These are phyloP conservation scores for Panaeolus papilionaceus DNA, from an alignment of 768 basidiomycete genomes.

Conservation along the genomic window DNA sequence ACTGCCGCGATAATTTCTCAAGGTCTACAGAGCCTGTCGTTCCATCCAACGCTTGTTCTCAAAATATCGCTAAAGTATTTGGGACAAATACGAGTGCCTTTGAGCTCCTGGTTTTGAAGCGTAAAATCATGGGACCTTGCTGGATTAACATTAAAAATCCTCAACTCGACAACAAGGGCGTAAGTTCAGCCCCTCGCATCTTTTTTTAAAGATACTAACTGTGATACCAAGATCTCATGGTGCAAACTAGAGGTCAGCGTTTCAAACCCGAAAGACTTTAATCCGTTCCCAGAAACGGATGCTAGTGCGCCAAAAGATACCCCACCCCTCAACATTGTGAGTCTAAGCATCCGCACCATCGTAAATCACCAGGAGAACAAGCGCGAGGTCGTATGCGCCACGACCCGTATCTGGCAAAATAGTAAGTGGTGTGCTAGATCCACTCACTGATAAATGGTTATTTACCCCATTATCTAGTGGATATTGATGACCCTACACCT, in stretches of 20 bases:
- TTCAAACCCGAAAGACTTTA: slow-evolving; percentile 86
- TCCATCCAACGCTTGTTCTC: slow-evolving; percentile 73
- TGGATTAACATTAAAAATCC: slow-evolving; percentile 90
- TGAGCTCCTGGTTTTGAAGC: slow-evolving; percentile 90
- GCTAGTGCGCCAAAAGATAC: slow-evolving; percentile 72
- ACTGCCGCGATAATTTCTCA: slow-evolving; percentile 15
- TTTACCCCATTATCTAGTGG: slow-evolving; percentile 52
- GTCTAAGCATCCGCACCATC: slow-evolving; percentile 85
- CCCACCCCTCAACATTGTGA: slow-evolving; percentile 92
- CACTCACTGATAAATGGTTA: background rate
- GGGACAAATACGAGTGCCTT: slow-evolving; percentile 94
- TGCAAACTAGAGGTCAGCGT: slow-evolving; percentile 92
- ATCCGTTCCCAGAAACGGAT: slow-evolving; percentile 80
- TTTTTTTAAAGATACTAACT: slow-evolving; percentile 7
- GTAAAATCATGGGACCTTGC: slow-evolving; percentile 99
- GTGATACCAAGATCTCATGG: slow-evolving; percentile 81
- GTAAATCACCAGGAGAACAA: slow-evolving; percentile 95
- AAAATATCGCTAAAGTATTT: slow-evolving; percentile 87
- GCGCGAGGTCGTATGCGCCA: slow-evolving; percentile 89
- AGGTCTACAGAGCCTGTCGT: slow-evolving; percentile 67
- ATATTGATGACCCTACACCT: slow-evolving; percentile 91
- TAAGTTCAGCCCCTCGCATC: slow-evolving; percentile 42
- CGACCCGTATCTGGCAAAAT: slow-evolving; percentile 82
- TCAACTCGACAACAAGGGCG: slow-evolving; percentile 77
- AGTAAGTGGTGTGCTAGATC: slow-evolving; percentile 35